These are phyloP conservation scores for Agroathelia rolfsii DNA, from an alignment of 1,284 basidiomycete genomes.

Conservation along the genomic window DNA sequence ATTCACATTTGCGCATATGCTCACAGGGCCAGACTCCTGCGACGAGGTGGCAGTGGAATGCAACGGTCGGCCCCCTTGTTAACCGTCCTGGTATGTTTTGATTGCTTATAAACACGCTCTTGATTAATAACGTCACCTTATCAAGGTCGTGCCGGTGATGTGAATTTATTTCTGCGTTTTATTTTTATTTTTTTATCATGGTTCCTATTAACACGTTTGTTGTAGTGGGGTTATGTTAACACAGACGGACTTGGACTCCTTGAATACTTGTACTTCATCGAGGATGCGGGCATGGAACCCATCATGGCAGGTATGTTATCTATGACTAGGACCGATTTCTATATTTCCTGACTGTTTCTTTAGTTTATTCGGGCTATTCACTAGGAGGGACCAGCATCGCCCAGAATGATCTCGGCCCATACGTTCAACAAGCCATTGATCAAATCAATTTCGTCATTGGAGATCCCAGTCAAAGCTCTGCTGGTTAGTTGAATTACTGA, in stretches of 20 bases:
- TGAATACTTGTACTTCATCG: constrained; percentile 58
- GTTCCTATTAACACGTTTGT: too few species aligned
- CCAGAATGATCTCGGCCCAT: constrained; percentile 42
- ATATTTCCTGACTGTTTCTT: constrained; percentile 4
- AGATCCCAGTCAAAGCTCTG: constrained; percentile 34
- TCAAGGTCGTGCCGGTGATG: constrained; percentile 42
- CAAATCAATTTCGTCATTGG: constrained; percentile 71
- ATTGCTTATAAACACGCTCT: too few species aligned
- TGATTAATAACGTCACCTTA: too few species aligned
- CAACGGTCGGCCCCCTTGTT: constrained; percentile 38
- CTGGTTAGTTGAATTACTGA: constrained; percentile 27
- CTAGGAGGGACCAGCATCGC: constrained; percentile 42
- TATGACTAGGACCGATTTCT: too few species aligned
- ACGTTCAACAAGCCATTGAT: constrained; percentile 57
- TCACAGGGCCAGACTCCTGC: constrained; percentile 40
- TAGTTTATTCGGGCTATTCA: constrained; percentile 43
- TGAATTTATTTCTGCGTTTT: too few species aligned
- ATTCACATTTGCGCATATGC: neutral
- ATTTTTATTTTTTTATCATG: too few species aligned
- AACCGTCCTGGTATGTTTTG: constrained; percentile 27
- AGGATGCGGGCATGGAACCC: constrained; percentile 52
- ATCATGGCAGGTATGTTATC: constrained; percentile 42
- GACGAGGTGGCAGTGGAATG: constrained; percentile 64
- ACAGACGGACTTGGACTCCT: constrained; percentile 49
- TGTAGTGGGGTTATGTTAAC: too few species aligned